Evolutionary conservation across 2,329 filamentous ascomycete species (phyloP), one percentile per base, ranked within the genome.

Genomic region (Fusarium bulbicola): DNA sequence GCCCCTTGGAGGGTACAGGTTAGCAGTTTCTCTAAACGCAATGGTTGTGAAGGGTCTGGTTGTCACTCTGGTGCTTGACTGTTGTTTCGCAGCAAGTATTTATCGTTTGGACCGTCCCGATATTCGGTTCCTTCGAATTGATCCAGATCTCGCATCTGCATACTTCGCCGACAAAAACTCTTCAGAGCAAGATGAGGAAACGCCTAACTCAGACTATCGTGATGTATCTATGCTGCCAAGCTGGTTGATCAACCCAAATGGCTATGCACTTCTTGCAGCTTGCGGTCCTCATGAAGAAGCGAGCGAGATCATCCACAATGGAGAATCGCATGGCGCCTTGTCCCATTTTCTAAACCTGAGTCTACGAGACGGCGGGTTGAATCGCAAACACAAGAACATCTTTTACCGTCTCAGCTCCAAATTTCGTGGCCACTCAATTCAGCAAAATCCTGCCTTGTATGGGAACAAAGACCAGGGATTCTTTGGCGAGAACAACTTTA

Each of bases 11-110:
- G 72, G 69, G 5, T 28, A 36, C 7, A 36, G n/a, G 1, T 15
- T 75, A 12, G 69, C 60, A 0, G 11, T 43, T 4, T n/a, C 3
- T 2, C 45, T 74, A 1, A 56, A 62, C 6, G 40, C 30, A 12
- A 73, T 75, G 70, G 67, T 73, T 7, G 3, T 14, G 0, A 65
- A 61, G 21, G 67, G 64, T 0, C 46, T 75, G 6, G 8, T 60
- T 15, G 64, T 75, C 4, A 75, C 72, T 3, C 7, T 75, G 1
- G 70, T 71, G 3, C 70, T 75, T 1, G 73, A 75, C 15, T 75
- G 72, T 3, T 75, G 72, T 43, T 75, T 75, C 26, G 64, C 72
- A 4, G 70, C 61, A 14, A 70, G 63, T 20, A 53, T 72, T 1
- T 67, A 61, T 16, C 73, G 65, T 3, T 14, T 54, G 5, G 47